phyloP scores from a whole-genome alignment of 257 asterid genomes.

The Solanum etuberosum region DNA sequence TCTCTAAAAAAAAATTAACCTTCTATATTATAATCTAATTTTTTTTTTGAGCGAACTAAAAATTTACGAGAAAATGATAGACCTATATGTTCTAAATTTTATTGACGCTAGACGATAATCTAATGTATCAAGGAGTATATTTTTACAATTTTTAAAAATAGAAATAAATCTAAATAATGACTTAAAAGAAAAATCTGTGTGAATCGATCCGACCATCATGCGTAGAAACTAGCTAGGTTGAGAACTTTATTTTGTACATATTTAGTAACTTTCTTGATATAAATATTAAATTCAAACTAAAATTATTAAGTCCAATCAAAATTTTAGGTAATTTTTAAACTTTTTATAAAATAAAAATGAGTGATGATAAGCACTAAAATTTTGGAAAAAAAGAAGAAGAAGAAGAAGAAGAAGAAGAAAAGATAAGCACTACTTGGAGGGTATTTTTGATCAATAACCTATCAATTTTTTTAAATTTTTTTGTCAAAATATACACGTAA shows the following conservation, averaged over 20 bases:
- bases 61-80: background rate
- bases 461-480: background rate
- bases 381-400: background rate
- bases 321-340: background rate
- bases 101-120: background rate
- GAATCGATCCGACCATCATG: background rate
- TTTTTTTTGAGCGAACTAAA: background rate
- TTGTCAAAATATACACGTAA: background rate
- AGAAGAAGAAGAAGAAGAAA: background rate
- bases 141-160: background rate
- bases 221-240: background rate
- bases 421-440: background rate
- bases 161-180: background rate
- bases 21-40: background rate
- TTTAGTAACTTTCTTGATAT: background rate
- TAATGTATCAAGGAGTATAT: background rate
- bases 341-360: background rate
- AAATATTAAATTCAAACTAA: background rate
- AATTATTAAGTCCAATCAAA: background rate
- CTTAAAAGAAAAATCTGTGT: background rate
- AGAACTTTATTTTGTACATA: background rate
- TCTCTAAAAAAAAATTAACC: background rate
- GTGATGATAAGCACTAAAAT: background rate
- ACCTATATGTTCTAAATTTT: no score
- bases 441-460: background rate